These are phyloP conservation scores for Eucalyptus marginata DNA, from an alignment of 345 rosid species.

Conservation along the genomic window DNA sequence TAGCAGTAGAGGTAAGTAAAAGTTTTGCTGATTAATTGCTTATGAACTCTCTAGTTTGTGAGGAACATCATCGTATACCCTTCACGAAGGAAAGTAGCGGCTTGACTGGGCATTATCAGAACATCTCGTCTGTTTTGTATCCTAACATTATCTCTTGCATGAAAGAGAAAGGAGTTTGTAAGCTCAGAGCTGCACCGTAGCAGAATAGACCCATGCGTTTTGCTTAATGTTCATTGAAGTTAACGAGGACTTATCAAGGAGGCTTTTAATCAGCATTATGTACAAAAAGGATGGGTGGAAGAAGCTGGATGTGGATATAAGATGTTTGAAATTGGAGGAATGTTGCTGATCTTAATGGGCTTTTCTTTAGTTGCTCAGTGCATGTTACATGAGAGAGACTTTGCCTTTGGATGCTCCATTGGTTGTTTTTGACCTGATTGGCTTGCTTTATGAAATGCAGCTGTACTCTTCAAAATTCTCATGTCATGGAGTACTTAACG, in stretches of 20 bases:
- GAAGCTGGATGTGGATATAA: not conserved
- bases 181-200: not conserved
- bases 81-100: not conserved
- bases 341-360: not conserved
- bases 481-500: not conserved
- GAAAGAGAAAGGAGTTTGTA: not conserved
- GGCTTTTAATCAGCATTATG: not conserved
- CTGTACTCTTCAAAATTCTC: not conserved
- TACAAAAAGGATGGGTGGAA: not conserved
- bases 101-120: not conserved
- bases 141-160: not conserved
- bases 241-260: not conserved
- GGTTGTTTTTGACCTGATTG: not conserved
- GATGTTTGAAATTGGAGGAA: not conserved
- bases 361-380: not conserved
- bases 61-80: not conserved
- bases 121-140: not conserved
- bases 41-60: not conserved
- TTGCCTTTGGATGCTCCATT: not conserved
- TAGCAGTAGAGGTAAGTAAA: slow-evolving; percentile 25
- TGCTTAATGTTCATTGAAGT: not conserved
- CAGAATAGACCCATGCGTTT: not conserved
- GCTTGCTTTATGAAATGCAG: not conserved
- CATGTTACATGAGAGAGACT: not conserved
- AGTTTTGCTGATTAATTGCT: not conserved